Evolutionary conservation across 106 monocot genomes (phyloP).

Genomic region (Cymbidium sinense): DNA sequence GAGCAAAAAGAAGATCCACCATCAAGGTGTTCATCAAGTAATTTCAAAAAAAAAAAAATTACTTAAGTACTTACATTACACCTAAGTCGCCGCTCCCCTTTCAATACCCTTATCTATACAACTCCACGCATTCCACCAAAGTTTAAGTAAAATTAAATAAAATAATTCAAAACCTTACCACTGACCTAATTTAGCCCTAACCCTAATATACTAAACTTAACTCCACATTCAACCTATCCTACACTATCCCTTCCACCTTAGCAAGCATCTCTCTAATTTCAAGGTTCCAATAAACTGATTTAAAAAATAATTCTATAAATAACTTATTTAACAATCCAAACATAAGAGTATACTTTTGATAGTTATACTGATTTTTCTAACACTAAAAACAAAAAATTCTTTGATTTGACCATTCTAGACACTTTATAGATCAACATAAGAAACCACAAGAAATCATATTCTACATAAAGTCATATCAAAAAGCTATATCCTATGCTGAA

Average conservation of each 20-base stretch:
- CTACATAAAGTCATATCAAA: background rate
- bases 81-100: background rate
- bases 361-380: background rate
- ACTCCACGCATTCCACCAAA: background rate
- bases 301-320: background rate
- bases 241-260: background rate
- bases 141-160: background rate
- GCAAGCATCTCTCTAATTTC: background rate
- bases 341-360: background rate
- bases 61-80: background rate
- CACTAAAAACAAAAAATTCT: slow-evolving; percentile 1
- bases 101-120: background rate
- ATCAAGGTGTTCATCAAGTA: background rate
- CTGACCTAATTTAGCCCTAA: background rate
- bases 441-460: slow-evolving; percentile 1
- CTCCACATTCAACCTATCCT: background rate
- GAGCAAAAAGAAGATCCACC: background rate
- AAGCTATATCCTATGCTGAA: background rate
- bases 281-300: background rate
- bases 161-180: background rate
- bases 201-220: background rate
- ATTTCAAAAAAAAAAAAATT: background rate
- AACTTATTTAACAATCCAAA: background rate
- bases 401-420: background rate
- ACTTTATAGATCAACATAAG: background rate